Conservation (phyloP, 2,329 filamentous ascomycete genomes). For the Chlorencoelia australis region DNA sequence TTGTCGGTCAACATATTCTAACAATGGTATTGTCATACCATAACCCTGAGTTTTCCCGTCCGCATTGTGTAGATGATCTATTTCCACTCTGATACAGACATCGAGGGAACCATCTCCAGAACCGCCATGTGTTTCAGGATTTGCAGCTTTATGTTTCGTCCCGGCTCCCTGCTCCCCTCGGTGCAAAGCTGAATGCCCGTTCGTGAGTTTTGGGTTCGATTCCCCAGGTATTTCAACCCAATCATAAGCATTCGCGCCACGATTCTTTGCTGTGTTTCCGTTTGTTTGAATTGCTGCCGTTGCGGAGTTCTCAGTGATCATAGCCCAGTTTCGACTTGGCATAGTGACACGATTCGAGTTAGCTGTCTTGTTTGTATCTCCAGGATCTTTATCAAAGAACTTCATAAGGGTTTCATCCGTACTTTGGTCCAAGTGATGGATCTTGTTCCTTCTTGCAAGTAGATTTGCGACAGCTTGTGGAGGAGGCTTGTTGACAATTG, state of each 20-base stretch:
- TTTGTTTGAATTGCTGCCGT: slow-evolving; percentile 33
- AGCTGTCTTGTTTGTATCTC: slow-evolving; percentile 62
- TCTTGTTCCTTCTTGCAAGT: slow-evolving; percentile 80
- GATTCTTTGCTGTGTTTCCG: slow-evolving; percentile 3
- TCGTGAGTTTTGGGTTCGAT: slow-evolving; percentile 34
- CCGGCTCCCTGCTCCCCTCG: slow-evolving; percentile 70
- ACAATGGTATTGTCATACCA: slow-evolving; percentile 66
- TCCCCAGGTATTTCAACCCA: not conserved
- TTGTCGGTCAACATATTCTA: slow-evolving; percentile 17
- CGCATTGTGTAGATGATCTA: slow-evolving; percentile 72
- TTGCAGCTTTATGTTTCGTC: slow-evolving; percentile 64
- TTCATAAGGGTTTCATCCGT: slow-evolving; percentile 91
- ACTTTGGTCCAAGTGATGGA: slow-evolving; percentile 55
- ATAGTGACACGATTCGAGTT: slow-evolving; percentile 78
- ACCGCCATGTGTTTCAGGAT: slow-evolving; percentile 9
- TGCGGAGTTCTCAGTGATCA: slow-evolving; percentile 72
- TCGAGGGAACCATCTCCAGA: slow-evolving; percentile 66
- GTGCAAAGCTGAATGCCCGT: slow-evolving; percentile 65
- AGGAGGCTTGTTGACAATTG: slow-evolving; percentile 91
- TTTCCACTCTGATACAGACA: slow-evolving; percentile 77
- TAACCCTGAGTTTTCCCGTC: slow-evolving; percentile 75
- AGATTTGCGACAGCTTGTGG: slow-evolving; percentile 82
- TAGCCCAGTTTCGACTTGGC: slow-evolving; percentile 86
- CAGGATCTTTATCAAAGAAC: slow-evolving; percentile 86
- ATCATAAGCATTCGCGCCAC: slow-evolving; percentile 2